Evolutionary conservation across 2,329 filamentous ascomycete species (phyloP), one percentile per base, ranked within the genome.

Genomic region (Aspergillus udagawae): DNA sequence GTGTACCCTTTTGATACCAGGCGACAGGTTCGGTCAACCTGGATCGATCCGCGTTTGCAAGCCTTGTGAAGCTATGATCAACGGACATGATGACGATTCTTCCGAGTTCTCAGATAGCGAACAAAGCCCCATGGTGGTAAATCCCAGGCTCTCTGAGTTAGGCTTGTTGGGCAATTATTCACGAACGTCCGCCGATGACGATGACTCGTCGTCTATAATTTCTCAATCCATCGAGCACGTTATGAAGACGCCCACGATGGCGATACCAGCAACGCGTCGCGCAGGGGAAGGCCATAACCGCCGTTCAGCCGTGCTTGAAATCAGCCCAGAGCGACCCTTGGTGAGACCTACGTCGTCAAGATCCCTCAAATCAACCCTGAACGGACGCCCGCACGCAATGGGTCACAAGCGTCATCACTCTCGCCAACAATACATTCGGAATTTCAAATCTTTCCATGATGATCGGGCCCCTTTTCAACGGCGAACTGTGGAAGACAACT

Each of bases 271-370:
- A 55, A 86, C 84, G 10, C 77, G 85, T 54, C 83, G 85, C 56
- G 80, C 83, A 50, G 88, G 86, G 17, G 90, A 92, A 59, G 91
- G 90, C 41, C 83, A 86, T 54, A 92, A 94, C 69, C 84, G 90
- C n/a, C 85, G 89, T 38, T 96, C 93, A 29, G 89, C 92, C 10
- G 83, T 97, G 42, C 81, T 99, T 25, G 94, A 99, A 73, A 94
- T 97, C 55, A 92, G 94, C 66, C 84, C 86, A 20, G 89, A 91
- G 32, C 88, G 91, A 55, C 79, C 78, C 4, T 80, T 97, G 28
- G 89, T 89, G 61, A 84, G 94, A n/a, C 93, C 94, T n/a, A 90
- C 89, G 59, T 99, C 94, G 1, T 96, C 93, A 3, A 86, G 92
- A 53, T 97, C 94, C 8, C 76, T 97, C 23, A 92, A 89, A 64